Base-by-base conservation (phyloP, 78 protist genomes). In the Chrysochromulina parva region DNA sequence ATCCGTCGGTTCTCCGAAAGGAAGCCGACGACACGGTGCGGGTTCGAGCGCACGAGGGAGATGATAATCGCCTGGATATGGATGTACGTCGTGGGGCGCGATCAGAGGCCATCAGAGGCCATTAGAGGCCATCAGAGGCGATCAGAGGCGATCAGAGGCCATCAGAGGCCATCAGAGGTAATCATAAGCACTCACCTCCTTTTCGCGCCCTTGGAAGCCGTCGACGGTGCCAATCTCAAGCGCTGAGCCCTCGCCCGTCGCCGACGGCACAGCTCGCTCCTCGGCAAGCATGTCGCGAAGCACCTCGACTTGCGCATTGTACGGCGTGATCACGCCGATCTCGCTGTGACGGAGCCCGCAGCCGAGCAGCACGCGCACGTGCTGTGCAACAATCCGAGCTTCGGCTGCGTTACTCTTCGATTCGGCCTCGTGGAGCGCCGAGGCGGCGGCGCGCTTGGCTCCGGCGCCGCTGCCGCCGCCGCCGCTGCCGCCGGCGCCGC, bases 181-280 rank as follows among this genome's bases (percentile, higher is more conserved):
- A n/a, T n/a, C n/a, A n/a, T n/a, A n/a, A n/a, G n/a, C n/a, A n/a
- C n/a, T n/a, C n/a, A n/a, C n/a, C 59, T 97, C 98, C 85, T 97
- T 97, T 88, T 97, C 98, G 28, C 98, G 92, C 28, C 98, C 98
- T 71, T 97, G 98, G 85, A 97, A 97, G 16, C 98, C 98, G 91
- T 97, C 98, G 4, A 97, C 98, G 13, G 97, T 95, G 28, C 96
- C 96, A n/a, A 97, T 92, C 55, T 97, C 97, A 16, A 97, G 81
- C 19, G 53, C 88, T 48, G 66, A 6, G 6, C 62, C 62, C 62
- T 58, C 62, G 11, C 62, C 62, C 6, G 11, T 13, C 62, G 6
- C 62, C 22, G 62, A 58, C 6, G 11, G 62, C 62, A 58, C 62
- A 50, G 6, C 47, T 20, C 62, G 65, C 38, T 86, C 85, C 10